Evolutionary conservation across 768 basidiomycete genomes (phyloP).

Genomic region (Piloderma croceum): DNA sequence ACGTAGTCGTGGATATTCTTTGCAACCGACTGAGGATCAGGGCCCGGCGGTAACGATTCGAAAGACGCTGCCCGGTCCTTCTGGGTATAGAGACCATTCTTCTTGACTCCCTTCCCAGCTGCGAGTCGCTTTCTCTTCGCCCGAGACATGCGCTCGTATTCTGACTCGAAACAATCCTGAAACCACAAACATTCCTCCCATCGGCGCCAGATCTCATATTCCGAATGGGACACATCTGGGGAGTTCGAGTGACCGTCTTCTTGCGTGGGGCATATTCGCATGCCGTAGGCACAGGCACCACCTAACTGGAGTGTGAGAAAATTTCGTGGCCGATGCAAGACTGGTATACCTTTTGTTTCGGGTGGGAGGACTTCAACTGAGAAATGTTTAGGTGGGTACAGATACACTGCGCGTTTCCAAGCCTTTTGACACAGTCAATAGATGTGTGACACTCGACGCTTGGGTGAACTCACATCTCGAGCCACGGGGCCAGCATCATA

Average conservation of each 20-base stretch:
- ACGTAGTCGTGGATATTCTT: conserved; percentile 60
- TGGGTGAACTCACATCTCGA: conserved; percentile 26
- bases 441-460: too few species aligned
- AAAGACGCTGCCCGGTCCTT: conserved; percentile 75
- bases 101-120: conserved; percentile 73
- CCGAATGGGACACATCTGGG: conserved; percentile 31
- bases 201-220: conserved; percentile 71
- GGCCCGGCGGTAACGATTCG: conserved; percentile 80
- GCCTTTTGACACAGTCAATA: too few species aligned
- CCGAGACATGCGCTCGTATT: conserved; percentile 58
- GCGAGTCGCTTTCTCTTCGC: conserved; percentile 62
- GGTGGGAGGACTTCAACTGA: conserved; percentile 53
- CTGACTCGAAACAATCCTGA: conserved; percentile 62
- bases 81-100: conserved; percentile 60
- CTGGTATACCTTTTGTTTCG: conserved; percentile 47
- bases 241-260: conserved; percentile 36
- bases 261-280: conserved; percentile 49
- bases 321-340: not conserved
- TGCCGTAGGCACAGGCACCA: conserved; percentile 51
- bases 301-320: conserved; percentile 31
- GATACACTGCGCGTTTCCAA: conserved; percentile 58
- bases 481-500: conserved; percentile 10
- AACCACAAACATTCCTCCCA: conserved; percentile 84
- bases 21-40: conserved; percentile 68
- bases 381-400: conserved; percentile 54